Percentiles rank a stretch among this genome's conserved stretches.
These are phyloP conservation scores for Fusarium musae DNA, from an alignment of 2,329 filamentous ascomycete genomes.

Conservation along the genomic window DNA sequence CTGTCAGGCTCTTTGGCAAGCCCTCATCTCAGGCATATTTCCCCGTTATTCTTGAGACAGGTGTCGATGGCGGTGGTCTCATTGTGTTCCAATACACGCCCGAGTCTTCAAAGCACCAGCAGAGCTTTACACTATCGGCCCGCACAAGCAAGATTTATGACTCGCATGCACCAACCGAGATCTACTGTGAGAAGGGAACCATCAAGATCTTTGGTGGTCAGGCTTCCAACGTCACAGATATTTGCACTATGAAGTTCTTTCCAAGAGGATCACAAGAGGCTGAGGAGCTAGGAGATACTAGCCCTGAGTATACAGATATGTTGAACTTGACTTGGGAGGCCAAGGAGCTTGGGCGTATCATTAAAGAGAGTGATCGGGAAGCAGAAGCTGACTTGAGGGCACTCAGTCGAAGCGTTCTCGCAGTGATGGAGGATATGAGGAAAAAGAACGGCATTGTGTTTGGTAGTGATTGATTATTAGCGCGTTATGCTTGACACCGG, in stretches of 20 bases:
- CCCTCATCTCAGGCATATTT: conserved; percentile 22
- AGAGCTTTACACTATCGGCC: conserved; percentile 21
- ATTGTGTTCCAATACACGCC: conserved; percentile 25
- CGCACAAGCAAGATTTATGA: conserved; percentile 31
- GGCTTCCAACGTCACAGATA: conserved; percentile 27
- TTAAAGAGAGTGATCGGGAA: conserved; percentile 11
- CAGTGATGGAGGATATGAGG: conserved; percentile 29
- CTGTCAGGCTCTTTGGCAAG: conserved; percentile 25
- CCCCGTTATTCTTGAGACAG: conserved; percentile 10
- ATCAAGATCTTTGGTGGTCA: conserved; percentile 21
- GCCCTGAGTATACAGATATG: conserved; percentile 18
- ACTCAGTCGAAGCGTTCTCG: conserved; percentile 17
- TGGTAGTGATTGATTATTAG: conserved; percentile 8
- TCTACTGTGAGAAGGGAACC: conserved; percentile 36
- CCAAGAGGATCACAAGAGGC: conserved; percentile 20
- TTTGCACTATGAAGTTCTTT: conserved; percentile 20
- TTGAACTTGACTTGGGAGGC: conserved; percentile 37
- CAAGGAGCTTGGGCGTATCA: conserved; percentile 29
- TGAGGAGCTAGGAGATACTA: conserved; percentile 22
- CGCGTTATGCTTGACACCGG: no score
- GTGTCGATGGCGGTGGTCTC: conserved; percentile 23
- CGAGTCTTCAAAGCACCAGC: conserved; percentile 18
- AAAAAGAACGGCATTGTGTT: conserved; percentile 23
- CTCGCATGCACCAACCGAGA: conserved; percentile 30
- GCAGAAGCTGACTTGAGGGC: conserved; percentile 20